Base-by-base conservation (phyloP, 2,329 filamentous ascomycete species). In the Monosporascus sp. region DNA sequence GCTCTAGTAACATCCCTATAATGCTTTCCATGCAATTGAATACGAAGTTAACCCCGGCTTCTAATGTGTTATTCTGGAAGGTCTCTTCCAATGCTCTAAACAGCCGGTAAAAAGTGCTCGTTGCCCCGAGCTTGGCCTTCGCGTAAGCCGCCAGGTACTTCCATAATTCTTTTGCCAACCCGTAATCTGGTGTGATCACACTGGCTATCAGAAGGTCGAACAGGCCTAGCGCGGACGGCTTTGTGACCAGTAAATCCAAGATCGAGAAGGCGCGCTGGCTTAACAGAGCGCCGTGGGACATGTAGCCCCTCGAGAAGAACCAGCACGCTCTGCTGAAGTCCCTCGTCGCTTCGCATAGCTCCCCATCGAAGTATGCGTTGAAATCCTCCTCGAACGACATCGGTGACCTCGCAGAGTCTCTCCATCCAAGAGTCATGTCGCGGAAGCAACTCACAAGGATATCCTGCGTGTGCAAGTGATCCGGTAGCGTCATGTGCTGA, bases 1-100 rank as follows among this genome's bases (percentile, higher is more conserved):
- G 56, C 43, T 54, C 51, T 22, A 61, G 52, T n/a, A 61, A 27
- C 59, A 61, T 61, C 22, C 53, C 55, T 17, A 61, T 51, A 22
- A 61, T 61, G 48, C 57, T 59, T 44, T 61, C 59, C 54, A 61
- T 59, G 40, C 57, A 61, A 50, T 50, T 59, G 37, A 59, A 61
- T 17, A 59, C 49, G 20, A 61, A 59, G 31, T 60, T 55, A 7
- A 60, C 55, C 3, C 54, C 54, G 2, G 50, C 55, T 20, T 56
- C 55, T 8, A 59, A 43, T 9, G 55, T 31, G 35, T 58, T 54
- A 8, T 50, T 55, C n/a, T 49, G 49, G 17, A 60, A 59, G 8
- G 58, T 55, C 19, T 59, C 59, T 19, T 55, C 43, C 19, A 60
- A 41, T 14, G 55, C 53, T 5, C 46, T 49, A 41, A 60, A 60